Base-by-base conservation (phyloP, 1,284 basidiomycete species). In the Mycosarcoma mackinlayi region DNA sequence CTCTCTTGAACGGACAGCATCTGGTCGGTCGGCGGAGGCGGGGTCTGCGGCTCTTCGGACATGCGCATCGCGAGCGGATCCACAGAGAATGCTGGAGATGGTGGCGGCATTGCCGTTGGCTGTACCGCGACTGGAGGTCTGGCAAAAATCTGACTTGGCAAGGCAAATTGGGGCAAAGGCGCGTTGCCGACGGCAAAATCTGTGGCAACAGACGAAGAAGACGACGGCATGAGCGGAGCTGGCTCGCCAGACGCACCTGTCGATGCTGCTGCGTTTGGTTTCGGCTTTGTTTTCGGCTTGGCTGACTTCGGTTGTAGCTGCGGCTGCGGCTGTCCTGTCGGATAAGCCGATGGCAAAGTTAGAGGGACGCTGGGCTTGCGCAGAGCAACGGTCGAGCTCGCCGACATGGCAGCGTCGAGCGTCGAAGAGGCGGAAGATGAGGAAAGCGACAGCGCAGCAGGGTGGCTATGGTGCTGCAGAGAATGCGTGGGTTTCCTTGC, bases 1-100 rank as follows among this genome's bases (percentile, higher is more conserved):
- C 70, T 73, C 23, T 73, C 65, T 33, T 69, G 66, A 4, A 64
- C 56, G 0, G 56, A 30, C 33, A 64, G 24, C 18, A 49, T 34
- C 11, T 47, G 40, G 6, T 37, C 18, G 6, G 21, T 3, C 1
- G 47, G 44, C 24, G 35, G 57, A 25, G 66, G 60, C 4, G 66
- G 66, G 21, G 66, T 69, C 37, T 49, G 51, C 6, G 56, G 66
- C 52, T 60, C 66, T 27, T 52, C 49, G 11, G 47, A 52, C 1
- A 13, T 40, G 21, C 37, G 59, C 47, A 41, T 35, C 16, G 30
- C 37, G 4, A 47, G 25, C 5, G 52, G 41, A 39, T 41, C 52
- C 16, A 33, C 28, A 13, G 47, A 40, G 13, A 38, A 34, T 21
- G 54, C 45, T n/a, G 39, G 59, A 45, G 48, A 31, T 16, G 59